Conservation (phyloP, 1,139 yeast species). For the Hanseniaspora uvarum region DNA sequence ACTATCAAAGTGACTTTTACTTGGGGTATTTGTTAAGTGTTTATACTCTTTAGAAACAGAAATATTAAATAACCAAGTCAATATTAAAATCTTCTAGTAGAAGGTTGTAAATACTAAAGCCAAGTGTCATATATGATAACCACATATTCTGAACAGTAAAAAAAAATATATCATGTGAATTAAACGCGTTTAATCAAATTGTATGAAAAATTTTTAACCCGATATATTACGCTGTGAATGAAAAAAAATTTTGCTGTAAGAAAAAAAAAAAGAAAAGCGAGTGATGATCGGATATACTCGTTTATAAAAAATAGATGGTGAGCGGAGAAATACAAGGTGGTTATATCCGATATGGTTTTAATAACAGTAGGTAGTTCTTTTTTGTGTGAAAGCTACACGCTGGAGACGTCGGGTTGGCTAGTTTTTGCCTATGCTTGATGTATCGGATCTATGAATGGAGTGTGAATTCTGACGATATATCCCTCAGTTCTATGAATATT, state of each 20-base stretch:
- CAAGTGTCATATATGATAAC: neutral
- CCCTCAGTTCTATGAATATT: too few species aligned
- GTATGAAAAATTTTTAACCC: neutral
- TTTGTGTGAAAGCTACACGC: too few species aligned
- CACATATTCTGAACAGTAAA: neutral
- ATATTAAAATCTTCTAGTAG: too few species aligned
- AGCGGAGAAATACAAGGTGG: neutral
- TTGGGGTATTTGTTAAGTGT: neutral
- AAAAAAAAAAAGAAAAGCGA: neutral
- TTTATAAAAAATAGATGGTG: neutral
- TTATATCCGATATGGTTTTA: neutral
- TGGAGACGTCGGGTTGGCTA: too few species aligned
- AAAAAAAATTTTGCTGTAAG: neutral
- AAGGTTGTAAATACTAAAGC: too few species aligned
- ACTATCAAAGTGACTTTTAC: neutral
- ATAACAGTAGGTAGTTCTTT: too few species aligned
- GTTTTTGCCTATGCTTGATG: too few species aligned
- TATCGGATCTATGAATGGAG: too few species aligned
- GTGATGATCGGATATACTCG: neutral
- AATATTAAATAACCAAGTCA: too few species aligned
- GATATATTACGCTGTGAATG: neutral
- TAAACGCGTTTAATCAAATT: slow-evolving; percentile 5
- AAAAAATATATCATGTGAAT: neutral
- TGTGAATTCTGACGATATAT: too few species aligned
- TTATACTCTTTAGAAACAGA: neutral